Evolutionary conservation across 495 filamentous ascomycete genomes (phyloP).

Genomic region (Aspergillus cristatus): DNA sequence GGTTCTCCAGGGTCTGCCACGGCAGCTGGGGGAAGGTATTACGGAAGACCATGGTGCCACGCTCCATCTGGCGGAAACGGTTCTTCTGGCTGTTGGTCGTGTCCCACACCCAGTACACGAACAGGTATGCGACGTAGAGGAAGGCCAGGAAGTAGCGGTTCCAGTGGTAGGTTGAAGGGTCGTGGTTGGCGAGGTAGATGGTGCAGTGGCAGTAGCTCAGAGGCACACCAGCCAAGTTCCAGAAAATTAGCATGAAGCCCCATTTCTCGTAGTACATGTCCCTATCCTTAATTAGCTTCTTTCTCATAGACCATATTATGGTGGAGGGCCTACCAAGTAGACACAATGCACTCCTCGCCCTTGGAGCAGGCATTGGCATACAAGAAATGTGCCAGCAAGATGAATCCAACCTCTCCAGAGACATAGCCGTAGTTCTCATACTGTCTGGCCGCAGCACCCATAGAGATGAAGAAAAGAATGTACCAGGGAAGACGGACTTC

Average conservation of each 20-base stretch:
- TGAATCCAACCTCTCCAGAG: slow-evolving; percentile 76
- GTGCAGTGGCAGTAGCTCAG: slow-evolving; percentile 96
- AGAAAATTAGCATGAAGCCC: slow-evolving; percentile 99
- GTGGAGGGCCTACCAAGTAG: slow-evolving; percentile 60
- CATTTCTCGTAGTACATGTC: slow-evolving; percentile 99
- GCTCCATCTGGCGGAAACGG: slow-evolving; percentile 74
- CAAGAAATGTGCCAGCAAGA: slow-evolving; percentile 87
- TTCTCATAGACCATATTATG: background rate
- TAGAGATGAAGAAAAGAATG: slow-evolving; percentile 73
- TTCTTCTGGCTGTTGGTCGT: slow-evolving; percentile 93
- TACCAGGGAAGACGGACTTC: slow-evolving; percentile 97
- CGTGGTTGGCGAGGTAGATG: slow-evolving; percentile 84
- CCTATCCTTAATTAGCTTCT: slow-evolving; percentile 24
- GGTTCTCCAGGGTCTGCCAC: slow-evolving; percentile 81
- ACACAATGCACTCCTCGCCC: slow-evolving; percentile 89
- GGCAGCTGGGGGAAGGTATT: slow-evolving; percentile 89
- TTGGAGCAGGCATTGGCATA: slow-evolving; percentile 97
- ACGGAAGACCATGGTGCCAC: slow-evolving; percentile 61
- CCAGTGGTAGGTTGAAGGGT: slow-evolving; percentile 75
- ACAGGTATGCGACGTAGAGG: slow-evolving; percentile 66
- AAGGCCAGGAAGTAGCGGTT: slow-evolving; percentile 54
- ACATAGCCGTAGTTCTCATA: slow-evolving; percentile 88
- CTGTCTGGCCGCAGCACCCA: slow-evolving; percentile 73
- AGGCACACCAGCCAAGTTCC: slow-evolving; percentile 95
- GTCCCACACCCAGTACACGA: slow-evolving; percentile 90